Conservation (phyloP, 148 eudicot genomes). For the Talinum fruticosum region DNA sequence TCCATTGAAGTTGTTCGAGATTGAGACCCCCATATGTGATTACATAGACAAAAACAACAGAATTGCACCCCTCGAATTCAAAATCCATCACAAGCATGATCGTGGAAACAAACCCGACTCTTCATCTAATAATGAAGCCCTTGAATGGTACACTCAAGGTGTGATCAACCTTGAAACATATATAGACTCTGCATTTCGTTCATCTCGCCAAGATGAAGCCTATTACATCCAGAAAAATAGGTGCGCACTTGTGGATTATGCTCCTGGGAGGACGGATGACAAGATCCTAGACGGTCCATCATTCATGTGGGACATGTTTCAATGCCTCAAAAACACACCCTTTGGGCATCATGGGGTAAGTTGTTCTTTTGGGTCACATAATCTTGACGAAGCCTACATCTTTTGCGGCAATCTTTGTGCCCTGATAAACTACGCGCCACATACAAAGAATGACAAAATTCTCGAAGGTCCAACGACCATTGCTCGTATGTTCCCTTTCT, state of each 20-base stretch:
- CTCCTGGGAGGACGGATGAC: not conserved
- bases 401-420: not conserved
- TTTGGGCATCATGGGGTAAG: not conserved
- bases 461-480: not conserved
- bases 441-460: not conserved
- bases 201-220: not conserved
- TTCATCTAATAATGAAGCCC: not conserved
- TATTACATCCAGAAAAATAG: not conserved
- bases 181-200: not conserved
- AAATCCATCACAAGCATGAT: not conserved
- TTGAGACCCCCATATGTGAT: not conserved
- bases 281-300: not conserved
- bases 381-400: not conserved
- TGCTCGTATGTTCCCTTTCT: slow-evolving; percentile 4
- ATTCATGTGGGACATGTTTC: not conserved
- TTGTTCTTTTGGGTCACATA: slow-evolving; percentile 4
- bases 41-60: not conserved
- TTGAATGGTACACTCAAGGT: not conserved
- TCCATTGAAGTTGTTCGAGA: not conserved
- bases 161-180: not conserved
- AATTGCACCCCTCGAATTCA: not conserved
- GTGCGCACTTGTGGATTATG: not conserved
- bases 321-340: not conserved
- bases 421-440: not conserved
- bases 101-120: not conserved